A percentile compares a stretch with the other conserved stretches of the same genome.
phyloP scores from a whole-genome alignment of 371 early-diverging fungal genomes.

The Haplosporangium sp. region DNA sequence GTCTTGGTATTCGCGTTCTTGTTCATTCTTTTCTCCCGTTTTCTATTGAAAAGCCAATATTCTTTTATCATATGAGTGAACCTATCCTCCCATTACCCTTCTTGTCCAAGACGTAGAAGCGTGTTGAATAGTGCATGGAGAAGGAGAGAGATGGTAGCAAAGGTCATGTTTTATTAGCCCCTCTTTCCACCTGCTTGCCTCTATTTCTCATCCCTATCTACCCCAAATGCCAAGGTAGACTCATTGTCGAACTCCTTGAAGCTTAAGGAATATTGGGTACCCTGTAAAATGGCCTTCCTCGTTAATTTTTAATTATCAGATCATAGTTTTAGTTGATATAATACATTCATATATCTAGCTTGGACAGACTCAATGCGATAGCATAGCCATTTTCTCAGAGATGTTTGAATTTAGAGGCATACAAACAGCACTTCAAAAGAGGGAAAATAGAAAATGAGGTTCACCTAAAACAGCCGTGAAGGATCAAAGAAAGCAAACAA shows the following conservation, averaged over 20 bases:
- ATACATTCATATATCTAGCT: too few relatives aligned
- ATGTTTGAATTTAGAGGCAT: too few relatives aligned
- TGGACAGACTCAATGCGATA: too few relatives aligned
- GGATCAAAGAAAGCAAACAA: not conserved
- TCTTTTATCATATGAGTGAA: not conserved
- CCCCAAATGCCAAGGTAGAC: not conserved
- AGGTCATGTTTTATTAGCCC: not conserved
- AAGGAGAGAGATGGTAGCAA: not conserved
- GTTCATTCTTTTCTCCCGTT: not conserved
- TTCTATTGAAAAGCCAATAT: not conserved
- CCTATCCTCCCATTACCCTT: slow-evolving; percentile 5
- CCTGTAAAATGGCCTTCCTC: not conserved
- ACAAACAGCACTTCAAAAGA: too few relatives aligned
- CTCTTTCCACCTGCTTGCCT: not conserved
- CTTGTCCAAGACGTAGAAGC: slow-evolving; percentile 1
- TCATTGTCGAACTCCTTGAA: not conserved
- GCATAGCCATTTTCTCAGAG: too few relatives aligned
- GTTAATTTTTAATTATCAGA: not conserved
- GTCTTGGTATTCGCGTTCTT: not conserved
- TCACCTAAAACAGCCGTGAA: not conserved
- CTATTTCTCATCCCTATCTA: not conserved
- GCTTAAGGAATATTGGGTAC: not conserved
- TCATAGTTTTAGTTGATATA: too few relatives aligned
- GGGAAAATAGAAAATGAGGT: not conserved
- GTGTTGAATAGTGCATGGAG: not conserved